Conservation (phyloP, 805 yeast species). For the Zygoascus bituminiphila region DNA sequence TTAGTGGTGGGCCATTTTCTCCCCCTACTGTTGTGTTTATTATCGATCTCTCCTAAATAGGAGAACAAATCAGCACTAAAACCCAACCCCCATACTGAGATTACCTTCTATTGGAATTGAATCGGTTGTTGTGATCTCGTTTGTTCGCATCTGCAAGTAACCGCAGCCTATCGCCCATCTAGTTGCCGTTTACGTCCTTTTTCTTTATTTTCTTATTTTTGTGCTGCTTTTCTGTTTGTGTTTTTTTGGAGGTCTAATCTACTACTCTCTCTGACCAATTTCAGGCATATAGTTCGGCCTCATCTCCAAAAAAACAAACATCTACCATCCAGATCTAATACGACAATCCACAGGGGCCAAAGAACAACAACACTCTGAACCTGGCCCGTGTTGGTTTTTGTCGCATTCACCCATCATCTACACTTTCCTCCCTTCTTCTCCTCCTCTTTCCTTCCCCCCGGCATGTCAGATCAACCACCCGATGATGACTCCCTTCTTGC, state of each 20-base stretch:
- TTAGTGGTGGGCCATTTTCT: too few species aligned
- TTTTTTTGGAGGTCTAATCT: too few species aligned
- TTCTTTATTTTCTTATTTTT: neutral
- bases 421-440: neutral
- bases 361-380: neutral
- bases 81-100: too few species aligned
- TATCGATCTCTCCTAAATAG: too few species aligned
- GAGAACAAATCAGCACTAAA: too few species aligned
- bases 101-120: too few species aligned
- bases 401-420: neutral
- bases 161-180: neutral
- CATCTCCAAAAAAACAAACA: neutral
- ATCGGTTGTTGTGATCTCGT: too few species aligned
- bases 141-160: neutral
- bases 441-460: neutral
- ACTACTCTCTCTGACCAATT: too few species aligned
- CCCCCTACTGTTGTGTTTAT: too few species aligned
- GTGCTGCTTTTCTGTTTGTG: neutral
- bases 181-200: neutral
- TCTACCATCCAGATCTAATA: neutral
- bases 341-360: neutral
- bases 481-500: slow-evolving; percentile 15
- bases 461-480: slow-evolving; percentile 14
- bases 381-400: neutral
- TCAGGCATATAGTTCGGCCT: neutral